phyloP scores from a whole-genome alignment of 305 asterid genomes.

The Fraxinus sp. region DNA sequence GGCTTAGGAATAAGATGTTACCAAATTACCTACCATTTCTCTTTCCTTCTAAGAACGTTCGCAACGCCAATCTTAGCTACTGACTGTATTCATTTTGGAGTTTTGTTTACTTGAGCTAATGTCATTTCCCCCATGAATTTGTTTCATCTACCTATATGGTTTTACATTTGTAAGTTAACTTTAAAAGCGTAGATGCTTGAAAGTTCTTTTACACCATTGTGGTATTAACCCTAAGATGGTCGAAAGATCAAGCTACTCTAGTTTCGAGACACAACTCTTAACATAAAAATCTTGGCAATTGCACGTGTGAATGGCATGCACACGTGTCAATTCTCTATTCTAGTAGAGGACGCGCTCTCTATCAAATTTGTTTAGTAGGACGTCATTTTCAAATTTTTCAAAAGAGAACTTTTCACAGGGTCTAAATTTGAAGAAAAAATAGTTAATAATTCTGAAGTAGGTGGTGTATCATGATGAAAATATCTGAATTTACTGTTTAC shows the following conservation, averaged over 20 bases:
- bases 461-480: neutral
- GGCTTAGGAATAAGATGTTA: slow-evolving; percentile 1
- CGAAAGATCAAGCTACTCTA: neutral
- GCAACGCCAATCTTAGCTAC: neutral
- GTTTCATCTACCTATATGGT: neutral
- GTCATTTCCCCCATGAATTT: neutral
- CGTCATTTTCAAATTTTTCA: neutral
- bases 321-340: neutral
- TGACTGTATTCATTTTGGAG: neutral
- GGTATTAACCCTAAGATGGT: neutral
- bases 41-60: neutral
- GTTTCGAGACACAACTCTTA: neutral
- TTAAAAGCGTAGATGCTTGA: neutral
- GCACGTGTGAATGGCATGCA: neutral
- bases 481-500: no score
- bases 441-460: neutral
- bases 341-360: neutral
- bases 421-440: neutral
- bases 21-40: neutral
- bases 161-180: neutral
- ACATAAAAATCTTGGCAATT: neutral
- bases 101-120: neutral
- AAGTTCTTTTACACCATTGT: neutral
- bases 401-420: neutral
- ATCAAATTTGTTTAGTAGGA: neutral